Conservation (phyloP, 192 early-diverging fungal species). For the Gryganskiella cystojenkinii region DNA sequence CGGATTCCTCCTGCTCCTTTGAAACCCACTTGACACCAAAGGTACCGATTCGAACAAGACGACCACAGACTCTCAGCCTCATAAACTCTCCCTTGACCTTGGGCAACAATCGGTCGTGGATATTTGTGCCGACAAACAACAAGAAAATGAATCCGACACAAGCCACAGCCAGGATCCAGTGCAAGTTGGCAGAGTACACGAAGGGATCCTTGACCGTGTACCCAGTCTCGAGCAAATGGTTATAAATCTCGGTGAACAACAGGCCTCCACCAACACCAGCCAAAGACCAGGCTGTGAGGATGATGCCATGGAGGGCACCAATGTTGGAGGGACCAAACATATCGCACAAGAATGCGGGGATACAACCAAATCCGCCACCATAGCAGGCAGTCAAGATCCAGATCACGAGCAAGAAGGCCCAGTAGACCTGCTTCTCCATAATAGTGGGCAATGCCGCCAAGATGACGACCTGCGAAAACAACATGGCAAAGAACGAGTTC, state of each 20-base stretch:
- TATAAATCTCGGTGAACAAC: constrained; percentile 72
- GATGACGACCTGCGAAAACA: constrained; percentile 67
- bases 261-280: constrained; percentile 80
- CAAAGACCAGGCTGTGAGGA: constrained; percentile 81
- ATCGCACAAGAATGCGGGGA: constrained; percentile 80
- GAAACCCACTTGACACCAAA: constrained; percentile 32
- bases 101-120: constrained; percentile 75
- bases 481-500: constrained; percentile 71
- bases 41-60: constrained; percentile 54
- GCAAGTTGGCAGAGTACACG: constrained; percentile 71
- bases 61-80: constrained; percentile 64
- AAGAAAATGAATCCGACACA: constrained; percentile 67
- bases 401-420: constrained; percentile 68
- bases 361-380: constrained; percentile 81
- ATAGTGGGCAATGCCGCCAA: constrained; percentile 66
- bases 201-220: constrained; percentile 62
- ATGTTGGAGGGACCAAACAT: constrained; percentile 87
- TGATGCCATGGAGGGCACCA: constrained; percentile 78
- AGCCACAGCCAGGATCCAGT: constrained; percentile 75
- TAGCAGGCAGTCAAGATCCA: constrained; percentile 77
- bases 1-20: constrained; percentile 60
- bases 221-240: constrained; percentile 50
- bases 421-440: constrained; percentile 65
- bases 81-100: constrained; percentile 68
- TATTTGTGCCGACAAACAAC: constrained; percentile 68